These are phyloP conservation scores for Emmonsiellopsis sp. DNA, from an alignment of 2,329 filamentous ascomycete genomes.

Conservation along the genomic window DNA sequence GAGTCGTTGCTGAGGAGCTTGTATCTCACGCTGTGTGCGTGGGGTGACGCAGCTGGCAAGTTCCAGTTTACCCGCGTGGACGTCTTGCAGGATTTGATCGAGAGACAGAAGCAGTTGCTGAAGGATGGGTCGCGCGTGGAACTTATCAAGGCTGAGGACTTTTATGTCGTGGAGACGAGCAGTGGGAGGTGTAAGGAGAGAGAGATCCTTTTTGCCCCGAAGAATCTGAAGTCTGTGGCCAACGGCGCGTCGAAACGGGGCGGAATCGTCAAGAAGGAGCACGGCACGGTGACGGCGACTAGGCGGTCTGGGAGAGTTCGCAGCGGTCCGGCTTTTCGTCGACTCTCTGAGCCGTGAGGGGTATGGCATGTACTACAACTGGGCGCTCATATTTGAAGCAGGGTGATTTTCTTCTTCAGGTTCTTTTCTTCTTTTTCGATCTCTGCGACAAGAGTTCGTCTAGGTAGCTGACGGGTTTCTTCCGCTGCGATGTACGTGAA, in stretches of 20 bases:
- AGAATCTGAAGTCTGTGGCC: too few relatives aligned
- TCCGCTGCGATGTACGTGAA: conserved; percentile 16
- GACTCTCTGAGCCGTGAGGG: too few relatives aligned
- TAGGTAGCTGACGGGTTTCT: conserved; percentile 40
- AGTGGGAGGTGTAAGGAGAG: neutral
- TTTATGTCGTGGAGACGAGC: neutral
- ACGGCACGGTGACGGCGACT: too few relatives aligned
- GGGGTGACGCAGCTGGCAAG: neutral
- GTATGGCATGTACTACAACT: too few relatives aligned
- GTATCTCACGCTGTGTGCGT: neutral
- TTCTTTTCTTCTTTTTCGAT: conserved; percentile 42
- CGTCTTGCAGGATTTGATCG: conserved; percentile 1
- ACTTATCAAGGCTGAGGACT: neutral
- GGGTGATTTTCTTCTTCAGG: neutral
- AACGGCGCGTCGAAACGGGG: too few relatives aligned
- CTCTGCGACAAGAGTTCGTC: conserved; percentile 42
- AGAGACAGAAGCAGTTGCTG: neutral
- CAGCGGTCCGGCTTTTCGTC: too few relatives aligned
- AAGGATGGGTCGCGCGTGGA: neutral
- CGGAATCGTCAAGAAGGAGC: too few relatives aligned
- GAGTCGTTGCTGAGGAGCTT: neutral
- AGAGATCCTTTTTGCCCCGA: neutral
- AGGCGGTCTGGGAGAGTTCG: too few relatives aligned
- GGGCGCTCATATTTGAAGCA: too few relatives aligned
- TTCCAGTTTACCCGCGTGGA: neutral